A percentile compares a stretch with the other conserved stretches of the same genome.
phyloP scores from a whole-genome alignment of 306 rosid species.

The Nissolia schottii region DNA sequence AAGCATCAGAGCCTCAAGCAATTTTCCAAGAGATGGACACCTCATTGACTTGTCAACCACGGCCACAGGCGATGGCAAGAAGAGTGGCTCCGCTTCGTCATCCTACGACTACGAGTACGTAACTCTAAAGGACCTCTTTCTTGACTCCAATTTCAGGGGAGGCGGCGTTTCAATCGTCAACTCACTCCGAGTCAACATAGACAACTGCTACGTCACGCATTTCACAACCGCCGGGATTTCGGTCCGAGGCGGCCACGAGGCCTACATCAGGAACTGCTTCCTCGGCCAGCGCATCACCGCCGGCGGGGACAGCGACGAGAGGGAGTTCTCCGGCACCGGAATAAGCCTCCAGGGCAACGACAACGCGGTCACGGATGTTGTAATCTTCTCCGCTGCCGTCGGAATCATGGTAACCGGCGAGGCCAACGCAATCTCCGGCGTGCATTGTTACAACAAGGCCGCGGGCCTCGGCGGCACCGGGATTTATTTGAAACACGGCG shows the following conservation, averaged over 20 bases:
- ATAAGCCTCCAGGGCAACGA: slow-evolving; percentile 76
- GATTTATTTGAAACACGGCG: slow-evolving; percentile 58
- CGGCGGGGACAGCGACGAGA: slow-evolving; percentile 55
- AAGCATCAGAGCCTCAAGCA: slow-evolving; percentile 61
- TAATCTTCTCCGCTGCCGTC: slow-evolving; percentile 69
- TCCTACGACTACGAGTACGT: slow-evolving; percentile 75
- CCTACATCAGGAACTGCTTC: slow-evolving; percentile 65
- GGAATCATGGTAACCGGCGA: slow-evolving; percentile 69
- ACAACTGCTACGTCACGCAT: slow-evolving; percentile 81
- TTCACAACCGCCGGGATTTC: slow-evolving; percentile 73
- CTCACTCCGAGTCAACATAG: slow-evolving; percentile 68
- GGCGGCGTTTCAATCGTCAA: slow-evolving; percentile 70
- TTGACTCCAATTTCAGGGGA: slow-evolving; percentile 77
- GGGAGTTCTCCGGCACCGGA: slow-evolving; percentile 69
- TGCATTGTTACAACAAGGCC: slow-evolving; percentile 91
- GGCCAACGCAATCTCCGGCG: slow-evolving; percentile 66
- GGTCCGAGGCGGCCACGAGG: slow-evolving; percentile 73
- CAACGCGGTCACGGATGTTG: slow-evolving; percentile 79
- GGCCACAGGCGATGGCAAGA: not conserved
- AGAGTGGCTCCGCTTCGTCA: slow-evolving; percentile 33
- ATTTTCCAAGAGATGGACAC: slow-evolving; percentile 54
- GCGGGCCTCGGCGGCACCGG: slow-evolving; percentile 78
- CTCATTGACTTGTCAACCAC: slow-evolving; percentile 60
- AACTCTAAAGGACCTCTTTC: slow-evolving; percentile 59
- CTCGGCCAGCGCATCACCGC: slow-evolving; percentile 89